These are phyloP conservation scores for Rickenella mellea DNA, from an alignment of 768 basidiomycete species.

Conservation along the genomic window DNA sequence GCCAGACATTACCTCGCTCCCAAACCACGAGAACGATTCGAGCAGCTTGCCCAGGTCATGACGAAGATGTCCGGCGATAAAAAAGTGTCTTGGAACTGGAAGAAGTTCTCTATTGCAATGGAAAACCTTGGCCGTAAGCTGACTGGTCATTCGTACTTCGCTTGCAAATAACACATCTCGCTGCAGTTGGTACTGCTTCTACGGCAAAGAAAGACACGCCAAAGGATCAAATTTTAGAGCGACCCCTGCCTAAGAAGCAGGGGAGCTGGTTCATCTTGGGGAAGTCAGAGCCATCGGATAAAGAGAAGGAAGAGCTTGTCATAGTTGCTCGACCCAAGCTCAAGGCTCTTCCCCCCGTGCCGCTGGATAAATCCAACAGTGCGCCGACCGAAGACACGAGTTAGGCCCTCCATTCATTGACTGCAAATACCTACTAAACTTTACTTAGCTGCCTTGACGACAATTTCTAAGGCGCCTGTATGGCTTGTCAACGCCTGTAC, in stretches of 20 bases:
- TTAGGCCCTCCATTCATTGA: too few species aligned
- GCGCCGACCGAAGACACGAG: too few species aligned
- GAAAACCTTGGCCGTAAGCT: conserved; percentile 72
- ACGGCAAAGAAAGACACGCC: background rate
- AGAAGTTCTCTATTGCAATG: conserved; percentile 72
- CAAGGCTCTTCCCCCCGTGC: too few species aligned
- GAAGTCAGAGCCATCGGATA: background rate
- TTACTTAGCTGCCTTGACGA: background rate
- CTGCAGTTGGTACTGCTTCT: background rate
- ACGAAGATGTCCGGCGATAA: conserved; percentile 65
- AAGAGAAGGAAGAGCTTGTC: background rate
- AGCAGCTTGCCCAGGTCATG: conserved; percentile 67
- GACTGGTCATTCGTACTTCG: background rate
- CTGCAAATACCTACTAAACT: background rate
- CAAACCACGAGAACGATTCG: conserved; percentile 57
- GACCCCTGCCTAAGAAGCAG: conserved; percentile 1
- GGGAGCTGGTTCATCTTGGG: background rate
- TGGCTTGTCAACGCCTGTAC: conserved; percentile 74
- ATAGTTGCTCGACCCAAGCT: too few species aligned
- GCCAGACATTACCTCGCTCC: conserved; percentile 69
- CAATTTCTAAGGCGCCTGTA: conserved; percentile 49
- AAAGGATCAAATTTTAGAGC: background rate
- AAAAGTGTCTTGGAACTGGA: conserved; percentile 80
- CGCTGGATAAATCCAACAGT: too few species aligned
- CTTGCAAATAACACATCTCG: background rate